Evolutionary conservation across 1,139 yeast species (phyloP).

Genomic region (Taphrina communis): DNA sequence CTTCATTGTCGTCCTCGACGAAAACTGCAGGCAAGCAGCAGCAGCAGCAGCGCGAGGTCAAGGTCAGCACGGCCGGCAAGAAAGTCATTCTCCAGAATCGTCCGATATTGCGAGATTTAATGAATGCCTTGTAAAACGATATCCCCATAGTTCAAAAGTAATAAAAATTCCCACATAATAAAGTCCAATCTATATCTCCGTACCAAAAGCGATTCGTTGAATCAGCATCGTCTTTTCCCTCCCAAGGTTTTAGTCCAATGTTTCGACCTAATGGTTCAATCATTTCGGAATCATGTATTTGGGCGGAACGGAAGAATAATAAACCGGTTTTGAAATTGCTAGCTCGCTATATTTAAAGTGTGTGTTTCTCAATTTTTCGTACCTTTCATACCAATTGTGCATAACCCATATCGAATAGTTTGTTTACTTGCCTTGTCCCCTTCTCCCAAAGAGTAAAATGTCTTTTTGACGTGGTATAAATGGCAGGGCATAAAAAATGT

Average conservation of each 20-base stretch:
- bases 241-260: no score
- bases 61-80: constrained; percentile 24
- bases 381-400: constrained; percentile 13
- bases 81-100: constrained; percentile 16
- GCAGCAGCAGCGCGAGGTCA: neutral
- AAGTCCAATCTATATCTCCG: no score
- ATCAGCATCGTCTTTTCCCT: no score
- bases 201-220: no score
- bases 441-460: neutral
- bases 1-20: neutral
- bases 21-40: neutral
- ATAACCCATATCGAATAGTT: neutral
- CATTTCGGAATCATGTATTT: no score
- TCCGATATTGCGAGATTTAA: constrained; percentile 33
- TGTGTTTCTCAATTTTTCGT: neutral
- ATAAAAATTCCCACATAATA: no score
- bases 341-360: constrained; percentile 8
- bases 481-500: neutral
- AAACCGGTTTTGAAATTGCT: neutral
- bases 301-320: neutral
- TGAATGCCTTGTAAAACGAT: constrained; percentile 18
- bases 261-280: no score
- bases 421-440: no score
- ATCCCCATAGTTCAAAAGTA: no score
- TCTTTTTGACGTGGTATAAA: neutral